Conservation (phyloP, 208 protist genomes). For the Eutreptiella sp. region DNA sequence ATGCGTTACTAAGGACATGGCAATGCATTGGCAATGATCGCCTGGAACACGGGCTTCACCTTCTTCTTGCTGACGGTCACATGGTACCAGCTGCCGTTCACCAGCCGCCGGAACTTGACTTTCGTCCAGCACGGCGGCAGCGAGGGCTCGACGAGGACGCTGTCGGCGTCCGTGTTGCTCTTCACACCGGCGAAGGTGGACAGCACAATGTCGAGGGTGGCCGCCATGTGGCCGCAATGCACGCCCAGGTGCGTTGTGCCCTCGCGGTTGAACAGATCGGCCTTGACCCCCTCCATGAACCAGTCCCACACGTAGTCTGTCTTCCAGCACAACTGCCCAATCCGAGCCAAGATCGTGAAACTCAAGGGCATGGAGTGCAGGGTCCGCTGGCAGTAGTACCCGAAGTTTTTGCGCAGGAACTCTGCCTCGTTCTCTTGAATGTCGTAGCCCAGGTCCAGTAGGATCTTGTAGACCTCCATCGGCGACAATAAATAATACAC, state of each 20-base stretch:
- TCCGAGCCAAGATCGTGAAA: slow-evolving; percentile 35
- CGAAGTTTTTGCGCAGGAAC: too few relatives aligned
- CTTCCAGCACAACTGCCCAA: slow-evolving; percentile 25
- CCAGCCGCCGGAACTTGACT: neutral
- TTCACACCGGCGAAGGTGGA: slow-evolving; percentile 28
- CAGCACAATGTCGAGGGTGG: slow-evolving; percentile 31
- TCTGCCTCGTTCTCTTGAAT: too few relatives aligned
- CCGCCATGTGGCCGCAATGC: slow-evolving; percentile 31
- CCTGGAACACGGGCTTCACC: slow-evolving; percentile 2
- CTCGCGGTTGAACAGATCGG: slow-evolving; percentile 29
- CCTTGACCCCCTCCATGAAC: slow-evolving; percentile 21
- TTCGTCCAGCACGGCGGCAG: slow-evolving; percentile 13
- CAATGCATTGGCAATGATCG: too few relatives aligned
- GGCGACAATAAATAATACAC: slow-evolving; percentile 34
- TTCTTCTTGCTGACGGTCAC: neutral
- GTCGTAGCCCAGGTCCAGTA: too few relatives aligned
- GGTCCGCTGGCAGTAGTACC: slow-evolving; percentile 16
- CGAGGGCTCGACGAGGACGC: neutral
- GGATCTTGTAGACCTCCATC: slow-evolving; percentile 25
- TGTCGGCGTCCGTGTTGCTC: too few relatives aligned
- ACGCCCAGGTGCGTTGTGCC: slow-evolving; percentile 37
- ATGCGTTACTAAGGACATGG: too few relatives aligned
- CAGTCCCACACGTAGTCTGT: slow-evolving; percentile 28
- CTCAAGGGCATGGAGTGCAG: slow-evolving; percentile 26
- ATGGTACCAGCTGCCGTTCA: neutral